Percentiles rank a stretch among this genome's conserved stretches.
phyloP scores from a whole-genome alignment of 306 rosid genomes.

The Castanea crenata region DNA sequence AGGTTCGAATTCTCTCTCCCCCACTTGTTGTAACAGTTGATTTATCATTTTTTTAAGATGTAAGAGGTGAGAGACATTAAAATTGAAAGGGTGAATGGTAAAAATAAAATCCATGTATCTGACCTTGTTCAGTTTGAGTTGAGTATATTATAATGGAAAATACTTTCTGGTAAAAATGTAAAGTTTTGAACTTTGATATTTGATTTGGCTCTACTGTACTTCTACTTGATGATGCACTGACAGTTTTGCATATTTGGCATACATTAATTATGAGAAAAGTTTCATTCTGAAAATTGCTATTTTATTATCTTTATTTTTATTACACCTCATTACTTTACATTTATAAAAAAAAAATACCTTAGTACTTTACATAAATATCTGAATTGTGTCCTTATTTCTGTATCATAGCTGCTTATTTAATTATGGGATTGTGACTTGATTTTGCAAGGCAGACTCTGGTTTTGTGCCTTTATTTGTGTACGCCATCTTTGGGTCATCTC shows the following conservation, averaged over 20 bases:
- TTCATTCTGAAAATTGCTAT: neutral
- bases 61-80: neutral
- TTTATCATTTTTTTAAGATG: too few relatives aligned
- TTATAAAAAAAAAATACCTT: neutral
- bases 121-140: neutral
- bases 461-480: slow-evolving; percentile 89
- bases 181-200: neutral
- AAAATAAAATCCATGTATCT: neutral
- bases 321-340: neutral
- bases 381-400: neutral
- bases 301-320: neutral
- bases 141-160: neutral
- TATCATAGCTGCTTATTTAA: neutral
- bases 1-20: too few relatives aligned
- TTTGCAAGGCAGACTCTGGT: slow-evolving; percentile 56
- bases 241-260: neutral
- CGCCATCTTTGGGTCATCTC: slow-evolving; percentile 94
- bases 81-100: neutral
- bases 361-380: neutral
- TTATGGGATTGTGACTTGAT: slow-evolving; percentile 8
- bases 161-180: neutral
- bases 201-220: neutral
- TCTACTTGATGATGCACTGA: neutral
- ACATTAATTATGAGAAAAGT: neutral
- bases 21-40: too few relatives aligned